Percentiles rank a stretch among this genome's conserved stretches.
These are phyloP conservation scores for Usnea hakonensis DNA, from an alignment of 495 filamentous ascomycete species.

Conservation along the genomic window DNA sequence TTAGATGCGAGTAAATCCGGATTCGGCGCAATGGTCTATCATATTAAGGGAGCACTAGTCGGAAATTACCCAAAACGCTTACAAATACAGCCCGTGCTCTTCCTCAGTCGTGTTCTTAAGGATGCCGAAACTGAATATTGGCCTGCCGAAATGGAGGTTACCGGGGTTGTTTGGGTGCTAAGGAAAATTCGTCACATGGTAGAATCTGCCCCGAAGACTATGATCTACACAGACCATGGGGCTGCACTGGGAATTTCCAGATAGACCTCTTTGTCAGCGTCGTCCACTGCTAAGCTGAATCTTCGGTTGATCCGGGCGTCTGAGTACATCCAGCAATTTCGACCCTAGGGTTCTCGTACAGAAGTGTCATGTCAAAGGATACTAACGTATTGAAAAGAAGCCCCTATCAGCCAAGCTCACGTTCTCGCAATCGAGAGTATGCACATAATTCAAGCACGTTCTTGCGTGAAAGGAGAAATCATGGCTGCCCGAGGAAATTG, in stretches of 20 bases:
- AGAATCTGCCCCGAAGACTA: not conserved
- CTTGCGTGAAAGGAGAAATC: too few species aligned
- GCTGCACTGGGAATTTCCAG: slow-evolving; percentile 1
- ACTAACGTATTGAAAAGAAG: too few species aligned
- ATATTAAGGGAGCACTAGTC: not conserved
- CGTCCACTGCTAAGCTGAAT: slow-evolving; percentile 6
- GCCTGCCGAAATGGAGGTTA: slow-evolving; percentile 11
- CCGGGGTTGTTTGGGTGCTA: slow-evolving; percentile 10
- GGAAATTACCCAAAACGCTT: not conserved
- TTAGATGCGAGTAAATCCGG: not conserved
- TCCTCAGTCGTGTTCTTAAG: not conserved
- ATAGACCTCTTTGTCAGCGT: not conserved
- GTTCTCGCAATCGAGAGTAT: too few species aligned
- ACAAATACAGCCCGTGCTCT: not conserved
- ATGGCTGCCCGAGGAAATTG: too few species aligned
- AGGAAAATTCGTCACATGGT: not conserved
- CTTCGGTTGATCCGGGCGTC: slow-evolving; percentile 2
- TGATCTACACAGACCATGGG: slow-evolving; percentile 11
- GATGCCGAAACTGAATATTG: slow-evolving; percentile 5
- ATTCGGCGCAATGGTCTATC: not conserved
- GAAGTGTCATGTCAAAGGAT: too few species aligned
- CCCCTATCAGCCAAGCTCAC: too few species aligned
- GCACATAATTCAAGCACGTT: too few species aligned
- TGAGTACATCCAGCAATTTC: slow-evolving; percentile 5
- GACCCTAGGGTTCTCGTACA: too few species aligned